Conservation (phyloP, 306 rosid species). For the Cucumis sativus region DNA sequence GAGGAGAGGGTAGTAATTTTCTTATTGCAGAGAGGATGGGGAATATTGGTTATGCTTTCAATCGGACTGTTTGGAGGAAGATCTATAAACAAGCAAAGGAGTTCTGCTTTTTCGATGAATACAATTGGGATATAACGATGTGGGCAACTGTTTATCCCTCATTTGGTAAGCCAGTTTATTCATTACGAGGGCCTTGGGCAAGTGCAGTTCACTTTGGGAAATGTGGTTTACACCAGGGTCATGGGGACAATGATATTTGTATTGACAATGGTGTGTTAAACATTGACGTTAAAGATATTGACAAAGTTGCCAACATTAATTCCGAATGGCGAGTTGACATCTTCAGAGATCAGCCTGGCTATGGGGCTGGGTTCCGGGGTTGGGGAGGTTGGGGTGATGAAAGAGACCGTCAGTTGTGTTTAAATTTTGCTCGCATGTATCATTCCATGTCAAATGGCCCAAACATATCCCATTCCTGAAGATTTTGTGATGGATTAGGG, state of each 20-base stretch:
- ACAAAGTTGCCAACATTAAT: conserved; percentile 55
- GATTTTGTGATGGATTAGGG: background rate
- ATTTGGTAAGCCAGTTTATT: conserved; percentile 74
- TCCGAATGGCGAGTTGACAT: conserved; percentile 56
- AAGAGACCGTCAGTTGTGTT: conserved; percentile 68
- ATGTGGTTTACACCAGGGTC: conserved; percentile 99
- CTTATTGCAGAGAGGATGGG: conserved; percentile 96
- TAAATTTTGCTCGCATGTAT: conserved; percentile 69
- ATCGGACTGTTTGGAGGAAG: conserved; percentile 80
- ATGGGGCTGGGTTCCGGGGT: conserved; percentile 84
- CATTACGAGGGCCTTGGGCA: conserved; percentile 71
- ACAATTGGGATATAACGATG: conserved; percentile 98
- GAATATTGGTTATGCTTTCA: conserved; percentile 74
- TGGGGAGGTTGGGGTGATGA: conserved; percentile 99
- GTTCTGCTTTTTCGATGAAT: conserved; percentile 83
- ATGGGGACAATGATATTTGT: conserved; percentile 51
- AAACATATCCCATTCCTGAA: conserved; percentile 12
- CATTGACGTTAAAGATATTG: conserved; percentile 36
- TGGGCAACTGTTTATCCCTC: conserved; percentile 98
- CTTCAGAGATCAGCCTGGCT: conserved; percentile 60
- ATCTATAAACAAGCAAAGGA: conserved; percentile 62
- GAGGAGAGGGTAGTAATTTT: conserved; percentile 60
- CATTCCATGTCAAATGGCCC: conserved; percentile 12
- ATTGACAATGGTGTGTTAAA: conserved; percentile 57
- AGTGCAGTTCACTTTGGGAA: conserved; percentile 92